These are phyloP conservation scores for Cryptococcus amylolentus DNA, from an alignment of 1,284 basidiomycete species.

Conservation along the genomic window DNA sequence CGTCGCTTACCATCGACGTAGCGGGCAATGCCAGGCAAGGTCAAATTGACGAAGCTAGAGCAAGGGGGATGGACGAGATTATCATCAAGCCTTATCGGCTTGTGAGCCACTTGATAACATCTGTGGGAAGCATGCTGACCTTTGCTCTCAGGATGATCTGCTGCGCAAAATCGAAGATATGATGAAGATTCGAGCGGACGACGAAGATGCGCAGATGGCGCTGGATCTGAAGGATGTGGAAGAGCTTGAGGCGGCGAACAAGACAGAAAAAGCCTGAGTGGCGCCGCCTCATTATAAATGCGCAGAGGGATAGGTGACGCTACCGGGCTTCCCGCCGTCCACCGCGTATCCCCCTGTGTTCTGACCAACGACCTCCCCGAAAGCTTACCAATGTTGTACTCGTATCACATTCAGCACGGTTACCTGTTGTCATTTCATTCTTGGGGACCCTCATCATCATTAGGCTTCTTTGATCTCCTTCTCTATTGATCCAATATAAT, in stretches of 20 bases:
- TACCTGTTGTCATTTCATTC: too few species aligned
- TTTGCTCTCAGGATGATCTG: slow-evolving; percentile 22
- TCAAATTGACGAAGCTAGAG: slow-evolving; percentile 35
- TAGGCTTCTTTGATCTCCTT: too few species aligned
- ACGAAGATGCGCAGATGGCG: neutral
- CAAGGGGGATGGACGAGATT: slow-evolving; percentile 34
- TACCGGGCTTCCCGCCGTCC: too few species aligned
- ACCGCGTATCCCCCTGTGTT: too few species aligned
- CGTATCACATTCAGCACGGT: too few species aligned
- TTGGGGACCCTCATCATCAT: too few species aligned
- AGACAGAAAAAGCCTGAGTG: neutral
- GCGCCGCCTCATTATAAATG: too few species aligned
- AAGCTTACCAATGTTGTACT: too few species aligned
- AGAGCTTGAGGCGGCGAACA: neutral
- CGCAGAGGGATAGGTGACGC: too few species aligned
- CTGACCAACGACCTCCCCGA: too few species aligned
- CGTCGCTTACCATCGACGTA: neutral
- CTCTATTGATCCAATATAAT: too few species aligned
- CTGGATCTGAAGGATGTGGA: neutral
- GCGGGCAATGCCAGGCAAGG: slow-evolving; percentile 40
- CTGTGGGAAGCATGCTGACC: neutral
- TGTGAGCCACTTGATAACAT: slow-evolving; percentile 7
- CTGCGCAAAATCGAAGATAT: slow-evolving; percentile 34
- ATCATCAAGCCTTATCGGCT: slow-evolving; percentile 41
- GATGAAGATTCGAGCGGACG: slow-evolving; percentile 21